These are phyloP conservation scores for Fusarium redolens DNA, from an alignment of 2,329 filamentous ascomycete genomes.

Conservation along the genomic window DNA sequence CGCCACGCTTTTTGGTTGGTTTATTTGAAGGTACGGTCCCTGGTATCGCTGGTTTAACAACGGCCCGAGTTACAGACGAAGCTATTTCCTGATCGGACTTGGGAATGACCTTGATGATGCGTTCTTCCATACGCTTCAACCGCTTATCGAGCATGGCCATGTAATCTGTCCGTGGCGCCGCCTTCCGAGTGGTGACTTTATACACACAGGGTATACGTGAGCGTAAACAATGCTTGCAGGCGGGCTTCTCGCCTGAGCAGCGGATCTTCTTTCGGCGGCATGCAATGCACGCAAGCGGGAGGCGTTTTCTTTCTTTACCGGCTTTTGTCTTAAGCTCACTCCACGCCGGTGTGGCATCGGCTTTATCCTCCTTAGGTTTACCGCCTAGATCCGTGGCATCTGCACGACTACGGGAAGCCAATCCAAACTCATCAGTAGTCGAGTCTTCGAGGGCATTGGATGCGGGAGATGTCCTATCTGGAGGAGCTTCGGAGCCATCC, in stretches of 20 bases:
- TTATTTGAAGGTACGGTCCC: slow-evolving; percentile 58
- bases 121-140: slow-evolving; percentile 95
- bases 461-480: slow-evolving; percentile 56
- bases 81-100: slow-evolving; percentile 81
- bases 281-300: slow-evolving; percentile 94
- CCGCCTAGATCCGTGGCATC: slow-evolving; percentile 66
- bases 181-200: slow-evolving; percentile 94
- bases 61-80: slow-evolving; percentile 77
- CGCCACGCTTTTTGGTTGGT: slow-evolving; percentile 81
- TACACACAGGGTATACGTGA: slow-evolving; percentile 97
- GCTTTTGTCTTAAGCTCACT: slow-evolving; percentile 90
- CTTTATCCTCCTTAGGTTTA: slow-evolving; percentile 68
- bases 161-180: slow-evolving; percentile 94
- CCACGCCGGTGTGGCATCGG: slow-evolving; percentile 74
- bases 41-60: slow-evolving; percentile 83
- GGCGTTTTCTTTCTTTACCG: slow-evolving; percentile 92
- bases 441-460: slow-evolving; percentile 64
- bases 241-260: slow-evolving; percentile 96
- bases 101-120: slow-evolving; percentile 94
- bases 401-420: slow-evolving; percentile 57
- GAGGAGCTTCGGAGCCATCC: slow-evolving; percentile 59
- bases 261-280: slow-evolving; percentile 98
- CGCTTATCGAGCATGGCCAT: slow-evolving; percentile 99
- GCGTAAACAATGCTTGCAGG: slow-evolving; percentile 94
- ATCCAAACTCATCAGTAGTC: slow-evolving; percentile 68